A percentile compares a stretch with the other conserved stretches of the same genome.
Conservation (phyloP, 306 rosid species). For the Vigna trinervia region DNA sequence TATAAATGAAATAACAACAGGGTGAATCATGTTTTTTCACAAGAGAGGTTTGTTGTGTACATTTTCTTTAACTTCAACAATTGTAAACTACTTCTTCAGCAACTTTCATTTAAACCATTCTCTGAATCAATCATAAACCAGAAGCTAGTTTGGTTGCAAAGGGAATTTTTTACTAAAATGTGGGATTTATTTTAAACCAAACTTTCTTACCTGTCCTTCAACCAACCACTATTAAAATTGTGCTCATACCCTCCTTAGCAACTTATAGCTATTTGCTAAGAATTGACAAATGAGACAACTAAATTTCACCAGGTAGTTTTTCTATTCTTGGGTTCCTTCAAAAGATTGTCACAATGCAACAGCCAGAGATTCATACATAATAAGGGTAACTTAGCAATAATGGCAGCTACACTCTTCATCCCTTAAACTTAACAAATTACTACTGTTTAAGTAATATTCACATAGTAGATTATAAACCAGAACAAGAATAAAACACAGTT, state of each 20-base stretch:
- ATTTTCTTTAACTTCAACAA: neutral
- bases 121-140: neutral
- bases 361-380: conserved; percentile 6
- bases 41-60: no score
- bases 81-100: neutral
- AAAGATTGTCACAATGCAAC: conserved; percentile 9
- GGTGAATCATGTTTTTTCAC: no score
- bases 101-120: neutral
- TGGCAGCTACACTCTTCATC: conserved; percentile 19
- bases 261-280: neutral
- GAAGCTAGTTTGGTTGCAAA: neutral
- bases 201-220: conserved; percentile 25
- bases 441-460: neutral
- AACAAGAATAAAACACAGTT: neutral
- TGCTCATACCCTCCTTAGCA: neutral
- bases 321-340: neutral
- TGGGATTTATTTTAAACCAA: conserved; percentile 13
- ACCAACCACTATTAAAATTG: conserved; percentile 7
- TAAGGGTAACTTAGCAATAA: neutral
- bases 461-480: neutral
- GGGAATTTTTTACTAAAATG: neutral
- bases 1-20: no score
- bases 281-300: conserved; percentile 10
- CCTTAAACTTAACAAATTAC: conserved; percentile 11
- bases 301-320: neutral